These are phyloP conservation scores for Bromus sterilis DNA, from an alignment of 176 grass and related monocot species.

Conservation along the genomic window DNA sequence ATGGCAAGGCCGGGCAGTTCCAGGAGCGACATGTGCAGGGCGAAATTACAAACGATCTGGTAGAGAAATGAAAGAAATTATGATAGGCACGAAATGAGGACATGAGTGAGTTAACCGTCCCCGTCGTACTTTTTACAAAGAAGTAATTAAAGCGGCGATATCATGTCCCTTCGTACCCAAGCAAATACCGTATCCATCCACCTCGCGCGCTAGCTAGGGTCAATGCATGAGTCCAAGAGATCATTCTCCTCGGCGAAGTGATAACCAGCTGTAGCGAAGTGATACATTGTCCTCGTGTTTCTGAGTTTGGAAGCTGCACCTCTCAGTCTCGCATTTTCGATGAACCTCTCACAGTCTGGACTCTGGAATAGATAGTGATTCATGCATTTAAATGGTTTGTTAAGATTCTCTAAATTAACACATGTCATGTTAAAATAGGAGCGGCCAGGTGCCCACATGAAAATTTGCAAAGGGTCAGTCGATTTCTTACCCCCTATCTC, in stretches of 20 bases:
- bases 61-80: background rate
- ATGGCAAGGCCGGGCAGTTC: background rate
- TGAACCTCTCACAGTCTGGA: background rate
- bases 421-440: background rate
- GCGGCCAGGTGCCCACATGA: background rate
- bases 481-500: no score
- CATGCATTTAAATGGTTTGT: no score
- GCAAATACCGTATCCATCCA: slow-evolving; percentile 38
- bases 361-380: background rate
- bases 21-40: background rate
- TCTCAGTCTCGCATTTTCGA: background rate
- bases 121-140: slow-evolving; percentile 36
- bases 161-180: slow-evolving; percentile 62
- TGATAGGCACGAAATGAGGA: slow-evolving; percentile 26
- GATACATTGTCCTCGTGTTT: background rate
- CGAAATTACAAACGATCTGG: no score
- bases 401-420: no score
- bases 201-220: slow-evolving; percentile 12
- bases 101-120: slow-evolving; percentile 33
- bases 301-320: background rate
- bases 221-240: slow-evolving; percentile 17
- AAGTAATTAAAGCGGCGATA: slow-evolving; percentile 36
- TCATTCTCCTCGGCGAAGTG: background rate
- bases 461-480: no score
- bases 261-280: slow-evolving; percentile 9